Evolutionary conservation across 2,329 filamentous ascomycete genomes (phyloP).

Genomic region (Ceratocystis albifundus): DNA sequence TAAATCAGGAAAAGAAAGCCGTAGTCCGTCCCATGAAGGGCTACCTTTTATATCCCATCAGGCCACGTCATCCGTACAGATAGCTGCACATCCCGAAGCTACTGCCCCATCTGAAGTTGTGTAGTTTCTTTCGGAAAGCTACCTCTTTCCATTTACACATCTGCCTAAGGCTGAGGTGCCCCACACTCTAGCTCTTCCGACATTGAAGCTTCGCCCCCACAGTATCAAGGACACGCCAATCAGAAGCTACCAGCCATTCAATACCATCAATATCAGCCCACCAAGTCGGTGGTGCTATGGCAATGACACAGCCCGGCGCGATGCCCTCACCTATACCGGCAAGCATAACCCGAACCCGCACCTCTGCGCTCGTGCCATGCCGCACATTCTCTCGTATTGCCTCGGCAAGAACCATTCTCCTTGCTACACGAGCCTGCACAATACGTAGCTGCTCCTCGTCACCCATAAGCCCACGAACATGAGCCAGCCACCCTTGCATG

Average conservation of each 20-base stretch:
- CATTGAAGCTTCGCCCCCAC: background rate
- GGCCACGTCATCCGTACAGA: background rate
- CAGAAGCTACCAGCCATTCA: conserved; percentile 16
- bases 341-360: background rate
- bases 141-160: background rate
- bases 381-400: background rate
- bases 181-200: background rate
- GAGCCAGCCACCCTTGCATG: conserved; percentile 35
- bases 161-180: background rate
- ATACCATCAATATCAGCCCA: conserved; percentile 1
- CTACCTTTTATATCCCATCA: background rate
- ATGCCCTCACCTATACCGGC: conserved; percentile 2
- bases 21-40: background rate
- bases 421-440: background rate
- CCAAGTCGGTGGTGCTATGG: conserved; percentile 14
- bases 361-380: background rate
- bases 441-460: background rate
- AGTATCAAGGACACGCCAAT: conserved; percentile 11
- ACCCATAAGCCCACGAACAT: conserved; percentile 27
- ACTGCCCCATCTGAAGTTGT: background rate
- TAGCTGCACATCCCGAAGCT: background rate
- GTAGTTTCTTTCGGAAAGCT: background rate
- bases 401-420: conserved; percentile 4
- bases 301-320: background rate
- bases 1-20: background rate